These are phyloP conservation scores for Xerocomus alliaceus DNA, from an alignment of 1,284 basidiomycete genomes.

Conservation along the genomic window DNA sequence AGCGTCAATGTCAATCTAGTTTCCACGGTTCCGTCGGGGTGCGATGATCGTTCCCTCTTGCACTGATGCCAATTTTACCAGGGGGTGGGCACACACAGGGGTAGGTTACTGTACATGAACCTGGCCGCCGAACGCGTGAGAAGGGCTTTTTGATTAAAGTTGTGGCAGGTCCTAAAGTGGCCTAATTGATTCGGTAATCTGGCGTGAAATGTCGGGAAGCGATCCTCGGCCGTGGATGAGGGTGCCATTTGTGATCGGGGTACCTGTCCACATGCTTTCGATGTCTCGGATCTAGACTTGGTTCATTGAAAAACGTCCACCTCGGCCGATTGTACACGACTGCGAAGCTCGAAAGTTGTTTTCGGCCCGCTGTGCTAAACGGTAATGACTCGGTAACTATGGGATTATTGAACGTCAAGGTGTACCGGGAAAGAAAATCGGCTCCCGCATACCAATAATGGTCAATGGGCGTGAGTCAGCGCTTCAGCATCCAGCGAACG, in stretches of 20 bases:
- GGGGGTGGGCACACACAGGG: background rate
- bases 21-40: slow-evolving; percentile 21
- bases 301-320: background rate
- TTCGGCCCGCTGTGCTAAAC: background rate
- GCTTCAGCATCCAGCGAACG: too few species aligned
- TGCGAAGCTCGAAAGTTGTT: background rate
- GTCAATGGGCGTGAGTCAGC: too few species aligned
- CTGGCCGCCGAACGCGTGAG: too few species aligned
- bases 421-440: background rate
- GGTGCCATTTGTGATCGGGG: background rate
- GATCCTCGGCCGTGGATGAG: background rate
- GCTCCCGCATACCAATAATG: too few species aligned
- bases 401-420: background rate
- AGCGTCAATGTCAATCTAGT: background rate
- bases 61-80: background rate
- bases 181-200: background rate
- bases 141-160: background rate
- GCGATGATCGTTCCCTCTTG: background rate
- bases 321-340: background rate
- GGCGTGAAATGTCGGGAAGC: background rate
- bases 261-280: background rate
- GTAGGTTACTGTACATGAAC: too few species aligned
- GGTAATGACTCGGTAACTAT: too few species aligned
- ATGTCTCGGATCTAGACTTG: too few species aligned
- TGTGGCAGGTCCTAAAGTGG: background rate